Percentiles rank a stretch among this genome's conserved stretches.
phyloP scores from a whole-genome alignment of 2,329 filamentous ascomycete species.

The Ceratocystis diversiconidia region DNA sequence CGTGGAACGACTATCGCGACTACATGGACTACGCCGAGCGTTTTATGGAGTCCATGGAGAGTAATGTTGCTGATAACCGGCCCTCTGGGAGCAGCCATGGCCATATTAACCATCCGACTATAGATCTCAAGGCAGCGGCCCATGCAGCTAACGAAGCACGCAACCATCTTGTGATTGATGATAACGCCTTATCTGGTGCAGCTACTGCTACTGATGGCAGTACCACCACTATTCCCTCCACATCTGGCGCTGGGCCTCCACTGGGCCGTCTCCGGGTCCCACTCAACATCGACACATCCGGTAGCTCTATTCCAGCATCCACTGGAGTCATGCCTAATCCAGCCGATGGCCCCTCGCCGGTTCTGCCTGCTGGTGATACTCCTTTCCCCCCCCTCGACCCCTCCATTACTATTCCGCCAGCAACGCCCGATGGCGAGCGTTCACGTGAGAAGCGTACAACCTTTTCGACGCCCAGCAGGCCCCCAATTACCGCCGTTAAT shows the following conservation, averaged over 20 bases:
- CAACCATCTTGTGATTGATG: slow-evolving; percentile 23
- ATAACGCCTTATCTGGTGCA: not conserved
- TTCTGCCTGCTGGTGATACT: slow-evolving; percentile 30
- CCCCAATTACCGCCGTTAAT: slow-evolving; percentile 24
- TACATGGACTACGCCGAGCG: slow-evolving; percentile 62
- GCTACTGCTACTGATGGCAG: not conserved
- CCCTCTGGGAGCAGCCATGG: slow-evolving; percentile 33
- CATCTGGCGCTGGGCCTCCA: not conserved
- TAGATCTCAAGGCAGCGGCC: slow-evolving; percentile 19
- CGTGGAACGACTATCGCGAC: slow-evolving; percentile 86
- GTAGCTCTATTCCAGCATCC: slow-evolving; percentile 13
- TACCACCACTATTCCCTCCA: not conserved
- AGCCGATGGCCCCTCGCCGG: slow-evolving; percentile 30
- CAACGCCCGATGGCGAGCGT: slow-evolving; percentile 13
- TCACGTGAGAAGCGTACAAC: slow-evolving; percentile 38
- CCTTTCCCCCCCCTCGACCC: slow-evolving; percentile 37
- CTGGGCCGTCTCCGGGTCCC: slow-evolving; percentile 10
- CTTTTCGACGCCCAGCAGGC: slow-evolving; percentile 40
- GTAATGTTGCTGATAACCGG: slow-evolving; percentile 30
- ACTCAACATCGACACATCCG: slow-evolving; percentile 22
- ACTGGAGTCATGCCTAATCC: not conserved
- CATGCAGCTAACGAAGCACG: slow-evolving; percentile 20
- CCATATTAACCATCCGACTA: slow-evolving; percentile 23
- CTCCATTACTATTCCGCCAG: slow-evolving; percentile 19
- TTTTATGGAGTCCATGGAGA: slow-evolving; percentile 55